Evolutionary conservation across 768 basidiomycete species (phyloP).

Genomic region (Daedalea quercina): DNA sequence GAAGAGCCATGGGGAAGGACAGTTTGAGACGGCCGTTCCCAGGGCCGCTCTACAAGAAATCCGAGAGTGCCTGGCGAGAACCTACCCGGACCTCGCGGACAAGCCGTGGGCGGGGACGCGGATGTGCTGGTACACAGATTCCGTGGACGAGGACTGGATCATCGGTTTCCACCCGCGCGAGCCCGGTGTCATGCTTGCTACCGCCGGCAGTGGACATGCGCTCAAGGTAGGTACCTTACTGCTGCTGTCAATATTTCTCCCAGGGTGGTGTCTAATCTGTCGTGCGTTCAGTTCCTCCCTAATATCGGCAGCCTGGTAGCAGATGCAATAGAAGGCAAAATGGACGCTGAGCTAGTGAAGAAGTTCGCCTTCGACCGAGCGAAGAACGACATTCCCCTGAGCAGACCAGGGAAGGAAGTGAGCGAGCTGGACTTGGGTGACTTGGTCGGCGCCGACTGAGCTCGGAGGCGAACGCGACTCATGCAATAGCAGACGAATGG

Average conservation of each 20-base stretch:
- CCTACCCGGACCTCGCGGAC: conserved; percentile 75
- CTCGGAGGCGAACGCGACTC: background rate
- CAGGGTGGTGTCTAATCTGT: too few relatives aligned
- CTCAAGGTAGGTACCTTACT: conserved; percentile 53
- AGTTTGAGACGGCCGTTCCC: conserved; percentile 49
- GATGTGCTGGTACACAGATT: conserved; percentile 94
- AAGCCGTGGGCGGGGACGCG: conserved; percentile 69
- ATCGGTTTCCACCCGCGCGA: conserved; percentile 67
- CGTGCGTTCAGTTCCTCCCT: conserved; percentile 66
- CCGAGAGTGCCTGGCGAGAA: conserved; percentile 40
- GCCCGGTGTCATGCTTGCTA: conserved; percentile 66
- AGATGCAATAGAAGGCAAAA: conserved; percentile 59
- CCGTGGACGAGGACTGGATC: conserved; percentile 83
- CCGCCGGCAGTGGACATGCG: conserved; percentile 83
- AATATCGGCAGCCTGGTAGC: conserved; percentile 73
- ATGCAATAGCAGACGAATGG: background rate
- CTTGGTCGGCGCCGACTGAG: conserved; percentile 18
- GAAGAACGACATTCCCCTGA: conserved; percentile 1
- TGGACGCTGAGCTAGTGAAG: conserved; percentile 41
- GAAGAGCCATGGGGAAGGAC: conserved; percentile 33
- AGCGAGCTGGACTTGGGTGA: conserved; percentile 38
- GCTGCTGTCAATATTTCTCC: background rate
- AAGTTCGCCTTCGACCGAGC: conserved; percentile 64
- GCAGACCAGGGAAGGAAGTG: conserved; percentile 7
- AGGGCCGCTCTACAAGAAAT: conserved; percentile 41